Evolutionary conservation across 75 land plant species (phyloP), one percentile per base, ranked within the genome.

Genomic region (Pinus tabuliformis): DNA sequence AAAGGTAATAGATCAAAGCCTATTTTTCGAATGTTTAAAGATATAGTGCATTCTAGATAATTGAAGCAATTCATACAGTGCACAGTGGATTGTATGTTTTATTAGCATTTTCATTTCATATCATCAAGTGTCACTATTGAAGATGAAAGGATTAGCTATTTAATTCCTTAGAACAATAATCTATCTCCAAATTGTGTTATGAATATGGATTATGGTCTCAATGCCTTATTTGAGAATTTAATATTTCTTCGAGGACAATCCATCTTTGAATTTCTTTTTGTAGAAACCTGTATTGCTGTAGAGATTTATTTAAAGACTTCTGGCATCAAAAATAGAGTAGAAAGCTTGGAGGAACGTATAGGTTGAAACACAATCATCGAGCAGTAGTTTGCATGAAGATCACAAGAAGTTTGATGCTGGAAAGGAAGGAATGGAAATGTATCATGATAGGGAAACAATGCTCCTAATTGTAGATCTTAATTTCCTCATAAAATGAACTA

Each of bases 1-100:
- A 78, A 42, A 76, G 79, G 57, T 79, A 76, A 76, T 78, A 73
- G 57, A 78, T 15, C n/a, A 17, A 11, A 11, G 2, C 72, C 54
- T 68, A 12, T 20, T 9, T 68, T 42, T 45, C 52, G n/a, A 68
- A 14, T 22, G 21, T n/a, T 22, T 1, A 68, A 20, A 54, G 39
- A 18, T 37, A 68, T 20, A 12, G 21, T 42, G 54, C 20, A 20
- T 15, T 64, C 39, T 36, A 49, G 11, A 36, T 64, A 64, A 37
- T 20, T 12, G n/a, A 8, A 52, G 72, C 24, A 68, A 42, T 68
- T 68, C 72, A 14, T 68, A n/a, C 42, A 64, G 17, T 64, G 16
- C 42, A 64, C 36, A 33, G 33, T 64, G 16, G 3, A 21, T 12
- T 2, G 52, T n/a, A 13, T n/a, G 6, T n/a, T 5, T n/a, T 42